These are phyloP conservation scores for Penicillium crystallinum DNA, from an alignment of 495 filamentous ascomycete species.

Conservation along the genomic window DNA sequence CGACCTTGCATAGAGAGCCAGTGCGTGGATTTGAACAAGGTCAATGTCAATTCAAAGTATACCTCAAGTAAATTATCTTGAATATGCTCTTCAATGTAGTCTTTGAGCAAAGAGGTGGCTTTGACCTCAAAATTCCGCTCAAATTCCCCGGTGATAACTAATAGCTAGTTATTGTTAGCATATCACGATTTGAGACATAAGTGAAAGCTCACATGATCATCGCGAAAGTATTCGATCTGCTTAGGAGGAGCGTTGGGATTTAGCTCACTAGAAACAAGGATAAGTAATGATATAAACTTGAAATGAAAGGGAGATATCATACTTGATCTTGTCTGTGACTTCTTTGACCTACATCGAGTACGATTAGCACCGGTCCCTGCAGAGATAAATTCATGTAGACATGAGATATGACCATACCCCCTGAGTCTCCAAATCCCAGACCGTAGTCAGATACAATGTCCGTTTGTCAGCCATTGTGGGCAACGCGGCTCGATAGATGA, in stretches of 20 bases:
- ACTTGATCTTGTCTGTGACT: background rate
- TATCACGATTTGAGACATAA: background rate
- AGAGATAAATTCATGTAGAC: background rate
- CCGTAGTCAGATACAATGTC: background rate
- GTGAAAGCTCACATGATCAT: background rate
- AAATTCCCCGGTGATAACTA: background rate
- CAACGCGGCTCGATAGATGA: background rate
- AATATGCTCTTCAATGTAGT: slow-evolving; percentile 19
- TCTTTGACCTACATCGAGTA: background rate
- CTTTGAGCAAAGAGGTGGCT: slow-evolving; percentile 6
- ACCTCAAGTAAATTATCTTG: slow-evolving; percentile 27
- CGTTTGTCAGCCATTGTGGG: background rate
- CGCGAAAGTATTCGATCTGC: background rate
- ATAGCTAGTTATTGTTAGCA: background rate
- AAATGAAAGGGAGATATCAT: background rate
- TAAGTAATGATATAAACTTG: background rate
- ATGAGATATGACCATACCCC: background rate
- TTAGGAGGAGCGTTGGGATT: background rate
- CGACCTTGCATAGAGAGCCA: background rate
- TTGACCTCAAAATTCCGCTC: background rate
- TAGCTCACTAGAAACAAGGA: background rate
- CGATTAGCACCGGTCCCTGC: background rate
- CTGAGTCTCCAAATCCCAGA: background rate
- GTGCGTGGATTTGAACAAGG: background rate
- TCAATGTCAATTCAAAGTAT: background rate